Percentiles rank a stretch among this genome's conserved stretches.
Conservation (phyloP, 2,329 filamentous ascomycete species). For the Exophiala viscosa region DNA sequence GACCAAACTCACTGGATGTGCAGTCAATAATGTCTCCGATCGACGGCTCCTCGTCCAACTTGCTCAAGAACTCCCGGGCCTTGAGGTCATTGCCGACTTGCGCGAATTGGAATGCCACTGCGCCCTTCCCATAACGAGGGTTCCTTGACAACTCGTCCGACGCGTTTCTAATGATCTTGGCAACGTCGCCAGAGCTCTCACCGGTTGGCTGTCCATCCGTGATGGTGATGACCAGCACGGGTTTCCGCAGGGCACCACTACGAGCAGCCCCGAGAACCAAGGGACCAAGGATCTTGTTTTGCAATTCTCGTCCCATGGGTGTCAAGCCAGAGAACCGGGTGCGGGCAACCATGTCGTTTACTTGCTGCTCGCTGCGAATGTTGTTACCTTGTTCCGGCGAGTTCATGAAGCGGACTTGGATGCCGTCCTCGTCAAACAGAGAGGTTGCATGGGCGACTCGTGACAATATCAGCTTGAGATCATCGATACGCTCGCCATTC, state of each 20-base stretch:
- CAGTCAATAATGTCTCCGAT: slow-evolving; percentile 63
- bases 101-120: slow-evolving; percentile 65
- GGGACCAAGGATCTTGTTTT: slow-evolving; percentile 61
- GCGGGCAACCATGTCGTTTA: slow-evolving; percentile 54
- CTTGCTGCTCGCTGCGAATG: slow-evolving; percentile 56
- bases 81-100: slow-evolving; percentile 65
- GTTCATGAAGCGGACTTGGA: slow-evolving; percentile 69
- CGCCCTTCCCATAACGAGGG: slow-evolving; percentile 53
- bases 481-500: slow-evolving; percentile 62
- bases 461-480: slow-evolving; percentile 61
- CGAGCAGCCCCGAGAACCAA: slow-evolving; percentile 55
- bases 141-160: slow-evolving; percentile 48
- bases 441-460: slow-evolving; percentile 62
- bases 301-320: slow-evolving; percentile 61
- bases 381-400: slow-evolving; percentile 51
- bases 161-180: slow-evolving; percentile 56
- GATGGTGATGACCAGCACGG: slow-evolving; percentile 62
- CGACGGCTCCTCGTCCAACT: slow-evolving; percentile 60
- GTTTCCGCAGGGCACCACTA: slow-evolving; percentile 56
- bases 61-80: slow-evolving; percentile 60
- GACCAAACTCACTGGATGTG: slow-evolving; percentile 58
- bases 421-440: slow-evolving; percentile 66
- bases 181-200: slow-evolving; percentile 55
- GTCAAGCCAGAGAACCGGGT: slow-evolving; percentile 64
- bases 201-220: slow-evolving; percentile 65